A percentile compares a stretch with the other conserved stretches of the same genome.
These are phyloP conservation scores for Schizophyllum commune DNA, from an alignment of 1,284 basidiomycete species.

Conservation along the genomic window DNA sequence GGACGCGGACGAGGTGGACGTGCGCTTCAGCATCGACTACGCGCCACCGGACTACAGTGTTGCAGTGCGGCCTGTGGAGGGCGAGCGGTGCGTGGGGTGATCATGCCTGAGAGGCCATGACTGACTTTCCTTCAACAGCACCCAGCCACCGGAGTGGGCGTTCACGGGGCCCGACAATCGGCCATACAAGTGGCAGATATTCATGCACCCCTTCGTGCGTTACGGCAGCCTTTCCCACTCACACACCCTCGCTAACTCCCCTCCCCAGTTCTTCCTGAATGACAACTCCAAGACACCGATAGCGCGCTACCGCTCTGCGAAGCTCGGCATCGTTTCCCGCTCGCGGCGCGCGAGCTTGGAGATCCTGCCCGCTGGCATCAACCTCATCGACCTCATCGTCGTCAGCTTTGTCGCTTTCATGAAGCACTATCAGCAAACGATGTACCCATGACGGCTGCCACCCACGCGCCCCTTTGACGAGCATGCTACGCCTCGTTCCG, in stretches of 20 bases:
- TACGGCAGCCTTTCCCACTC: neutral
- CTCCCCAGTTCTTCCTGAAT: conserved; percentile 11
- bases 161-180: conserved; percentile 27
- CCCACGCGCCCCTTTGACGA: too few relatives aligned
- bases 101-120: conserved; percentile 1
- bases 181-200: conserved; percentile 31
- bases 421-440: conserved; percentile 16
- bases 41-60: neutral
- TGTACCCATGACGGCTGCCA: neutral
- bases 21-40: neutral
- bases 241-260: neutral
- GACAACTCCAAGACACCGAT: conserved; percentile 24
- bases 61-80: conserved; percentile 11
- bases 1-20: neutral
- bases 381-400: conserved; percentile 27
- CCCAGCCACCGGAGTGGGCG: conserved; percentile 24
- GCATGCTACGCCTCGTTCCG: too few relatives aligned
- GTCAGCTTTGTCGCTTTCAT: conserved; percentile 32
- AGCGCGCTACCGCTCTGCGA: conserved; percentile 30
- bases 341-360: conserved; percentile 30
- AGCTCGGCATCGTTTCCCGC: conserved; percentile 32
- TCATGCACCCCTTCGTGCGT: conserved; percentile 15
- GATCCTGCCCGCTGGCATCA: conserved; percentile 26
- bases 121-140: neutral
- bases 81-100: conserved; percentile 6